Base-by-base conservation (phyloP, 148 eudicot genomes). In the Diospyros kaki region DNA sequence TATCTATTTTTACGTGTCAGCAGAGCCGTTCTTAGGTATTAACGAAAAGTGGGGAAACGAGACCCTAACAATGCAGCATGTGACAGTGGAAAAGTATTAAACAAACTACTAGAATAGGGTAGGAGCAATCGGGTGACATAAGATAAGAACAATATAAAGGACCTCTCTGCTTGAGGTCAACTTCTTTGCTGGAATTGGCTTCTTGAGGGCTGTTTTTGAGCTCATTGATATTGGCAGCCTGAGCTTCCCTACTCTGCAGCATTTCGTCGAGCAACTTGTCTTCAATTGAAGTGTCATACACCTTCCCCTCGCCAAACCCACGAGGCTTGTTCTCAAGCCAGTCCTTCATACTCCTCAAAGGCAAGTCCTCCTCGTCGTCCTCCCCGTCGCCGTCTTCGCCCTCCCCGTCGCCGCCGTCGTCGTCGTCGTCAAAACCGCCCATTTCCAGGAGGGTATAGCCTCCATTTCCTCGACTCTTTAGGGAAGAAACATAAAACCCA, bases 281-380 rank as follows among this genome's bases (percentile, higher is more conserved):
- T 84, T 95, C 99, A 79, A 89, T 28, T 2, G 86, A 81, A 76
- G 99, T 93, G 80, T 93, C 98, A 78, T 95, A 95, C 63, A 71
- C 94, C 59, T 86, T 95, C 9, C 93, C 99, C 78, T 88, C 93
- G 39, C 98, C 99, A 81, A 95, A 93, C 18, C 99, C 99, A 75
- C 75, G 78, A 52, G 99, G 99, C 83, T 82, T 91, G 15, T 79
- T 81, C 84, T 67, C 65, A 45, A 82, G 73, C 93, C 90, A 93
- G 15, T 80, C 73, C 74, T 87, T 85, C 89, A 91, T 87, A 74
- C 78, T 81, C 38, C 64, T 66, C 73, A 78, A 63, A 13, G 96
- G 92, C 62, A 92, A 55, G 68, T 83, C 45, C 68, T 68, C 75
- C n/a, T 79, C 90, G 44, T 88, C 91, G 13, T 85, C 91, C 4